Base-by-base conservation (phyloP, 257 asterid species). In the Ocimum tenuiflorum region DNA sequence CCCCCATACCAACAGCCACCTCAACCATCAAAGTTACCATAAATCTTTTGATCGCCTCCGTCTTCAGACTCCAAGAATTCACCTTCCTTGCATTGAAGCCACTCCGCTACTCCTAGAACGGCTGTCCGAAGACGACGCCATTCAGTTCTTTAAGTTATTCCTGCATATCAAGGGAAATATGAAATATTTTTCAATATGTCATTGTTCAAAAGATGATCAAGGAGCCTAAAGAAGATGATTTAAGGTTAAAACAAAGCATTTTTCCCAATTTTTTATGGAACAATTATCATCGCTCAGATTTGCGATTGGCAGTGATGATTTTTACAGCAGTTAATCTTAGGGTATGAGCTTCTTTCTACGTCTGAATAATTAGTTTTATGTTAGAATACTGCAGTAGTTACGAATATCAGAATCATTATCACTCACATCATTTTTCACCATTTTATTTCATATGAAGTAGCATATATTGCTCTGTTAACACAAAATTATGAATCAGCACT, bases 1-100 rank as follows among this genome's bases (percentile, higher is more conserved):
- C 1, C 35, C 63, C 67, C 59, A 6, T 57, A 67, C n/a, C 46
- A 13, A 7, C 49, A 11, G 2, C 60, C 20, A 8, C 51, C 50
- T 6, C 63, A 36, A 35, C 70, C 82, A 46, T 46, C 71, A 65
- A 1, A 49, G 53, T 51, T 74, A 60, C 73, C 76, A 39, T 38
- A 75, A 24, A 68, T 27, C 20, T 1, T 17, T 36, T 76, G 77
- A 56, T 52, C 61, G 41, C 36, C 53, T 41, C 17, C 17, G 45
- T 51, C 49, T 73, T 54, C 49, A 36, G 46, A 31, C 31, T 27
- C 31, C 31, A 27, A 4, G 31, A 2, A 27, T 27, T 27, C 31
- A 27, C 31, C n/a, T 27, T 27, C 31, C 31, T 1, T 27, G 31
- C 31, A 1, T 27, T 27, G 31, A 27, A 27, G 31, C 31, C 4